Percentiles rank a stretch among this genome's conserved stretches.
phyloP scores from a whole-genome alignment of 768 basidiomycete genomes.

The Chalciporus chontae region DNA sequence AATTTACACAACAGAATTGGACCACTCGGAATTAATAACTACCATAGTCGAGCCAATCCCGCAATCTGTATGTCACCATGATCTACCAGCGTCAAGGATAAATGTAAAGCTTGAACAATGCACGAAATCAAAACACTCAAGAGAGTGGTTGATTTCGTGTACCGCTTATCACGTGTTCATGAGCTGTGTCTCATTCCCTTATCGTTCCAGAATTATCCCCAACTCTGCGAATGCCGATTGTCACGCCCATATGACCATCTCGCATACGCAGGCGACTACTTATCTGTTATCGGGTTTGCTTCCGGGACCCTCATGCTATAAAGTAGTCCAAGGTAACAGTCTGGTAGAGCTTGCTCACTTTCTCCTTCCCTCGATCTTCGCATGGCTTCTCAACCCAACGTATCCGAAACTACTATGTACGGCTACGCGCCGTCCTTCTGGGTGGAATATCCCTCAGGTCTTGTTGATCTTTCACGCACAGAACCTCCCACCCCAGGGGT shows the following conservation, averaged over 20 bases:
- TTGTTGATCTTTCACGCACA: slow-evolving; percentile 57
- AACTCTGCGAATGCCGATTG: neutral
- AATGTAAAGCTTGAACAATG: slow-evolving; percentile 15
- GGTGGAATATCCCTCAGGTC: slow-evolving; percentile 66
- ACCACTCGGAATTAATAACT: slow-evolving; percentile 2
- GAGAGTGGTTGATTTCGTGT: neutral
- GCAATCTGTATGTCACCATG: slow-evolving; percentile 16
- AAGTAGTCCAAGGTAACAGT: slow-evolving; percentile 3
- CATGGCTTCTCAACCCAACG: slow-evolving; percentile 45
- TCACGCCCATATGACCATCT: neutral
- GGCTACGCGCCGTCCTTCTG: slow-evolving; percentile 56
- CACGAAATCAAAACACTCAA: no score
- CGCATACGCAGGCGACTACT: neutral
- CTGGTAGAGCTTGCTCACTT: neutral
- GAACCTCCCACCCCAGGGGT: slow-evolving; percentile 33
- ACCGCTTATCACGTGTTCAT: slow-evolving; percentile 4
- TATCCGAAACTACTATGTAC: slow-evolving; percentile 46
- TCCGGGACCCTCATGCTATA: neutral
- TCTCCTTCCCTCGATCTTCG: slow-evolving; percentile 5
- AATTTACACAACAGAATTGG: slow-evolving; percentile 10
- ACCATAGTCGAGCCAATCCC: slow-evolving; percentile 10
- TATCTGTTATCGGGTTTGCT: neutral
- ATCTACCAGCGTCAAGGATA: slow-evolving; percentile 8
- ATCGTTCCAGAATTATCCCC: slow-evolving; percentile 12
- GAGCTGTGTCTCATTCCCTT: slow-evolving; percentile 5